A percentile compares a stretch with the other conserved stretches of the same genome.
These are phyloP conservation scores for Gardenia jasminoides DNA, from an alignment of 257 asterid genomes.

Conservation along the genomic window DNA sequence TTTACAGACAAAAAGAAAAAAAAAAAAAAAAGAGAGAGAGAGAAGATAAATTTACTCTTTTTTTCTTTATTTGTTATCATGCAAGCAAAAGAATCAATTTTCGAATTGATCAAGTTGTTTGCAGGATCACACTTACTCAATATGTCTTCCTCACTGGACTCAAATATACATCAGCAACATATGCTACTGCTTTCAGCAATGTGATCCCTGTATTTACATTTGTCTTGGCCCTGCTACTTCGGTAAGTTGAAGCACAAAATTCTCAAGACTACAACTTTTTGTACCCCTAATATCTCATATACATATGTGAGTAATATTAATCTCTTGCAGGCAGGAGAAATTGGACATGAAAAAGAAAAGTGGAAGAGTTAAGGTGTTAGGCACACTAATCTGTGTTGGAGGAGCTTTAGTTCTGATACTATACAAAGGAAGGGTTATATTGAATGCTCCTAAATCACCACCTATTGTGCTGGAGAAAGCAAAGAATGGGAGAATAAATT, in stretches of 20 bases:
- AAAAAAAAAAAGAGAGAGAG: no score
- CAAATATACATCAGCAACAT: slow-evolving; percentile 69
- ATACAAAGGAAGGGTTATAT: slow-evolving; percentile 55
- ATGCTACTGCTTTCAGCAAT: slow-evolving; percentile 69
- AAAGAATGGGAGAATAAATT: slow-evolving; percentile 17
- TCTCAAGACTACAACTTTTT: no score
- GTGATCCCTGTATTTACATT: slow-evolving; percentile 70
- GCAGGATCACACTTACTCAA: slow-evolving; percentile 66
- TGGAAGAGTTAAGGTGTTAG: slow-evolving; percentile 64
- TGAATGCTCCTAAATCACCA: slow-evolving; percentile 7
- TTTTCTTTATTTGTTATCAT: no score
- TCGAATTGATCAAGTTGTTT: no score
- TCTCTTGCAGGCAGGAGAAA: slow-evolving; percentile 55
- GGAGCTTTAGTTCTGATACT: slow-evolving; percentile 56
- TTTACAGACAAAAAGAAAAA: no score
- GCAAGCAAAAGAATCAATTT: no score
- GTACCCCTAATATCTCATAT: no score
- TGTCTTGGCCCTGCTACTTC: slow-evolving; percentile 50
- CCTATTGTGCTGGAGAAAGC: not conserved
- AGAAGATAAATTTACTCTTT: no score
- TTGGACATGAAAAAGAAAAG: slow-evolving; percentile 40
- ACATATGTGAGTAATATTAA: not conserved
- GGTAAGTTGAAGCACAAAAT: slow-evolving; percentile 32
- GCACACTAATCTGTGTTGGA: slow-evolving; percentile 44
- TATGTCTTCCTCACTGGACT: slow-evolving; percentile 69